Base-by-base conservation (phyloP, 179 eudicot genomes). In the Spinacia oleracea region DNA sequence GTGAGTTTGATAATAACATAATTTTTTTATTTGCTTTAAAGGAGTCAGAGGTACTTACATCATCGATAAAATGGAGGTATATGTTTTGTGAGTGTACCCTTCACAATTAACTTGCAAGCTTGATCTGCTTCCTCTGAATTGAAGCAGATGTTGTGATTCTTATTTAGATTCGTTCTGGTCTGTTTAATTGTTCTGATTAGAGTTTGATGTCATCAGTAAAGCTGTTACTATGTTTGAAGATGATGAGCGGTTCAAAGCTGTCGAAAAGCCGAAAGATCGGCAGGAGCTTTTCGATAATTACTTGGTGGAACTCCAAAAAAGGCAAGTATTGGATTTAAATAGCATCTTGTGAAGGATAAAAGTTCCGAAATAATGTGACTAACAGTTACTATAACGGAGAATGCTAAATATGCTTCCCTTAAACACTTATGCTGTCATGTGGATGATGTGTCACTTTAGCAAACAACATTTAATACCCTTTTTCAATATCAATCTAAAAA, bases 191-290 rank as follows among this genome's bases (percentile, higher is more conserved):
- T 70, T 80, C 75, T 85, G 56, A 80, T 76, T 65, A 46, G 67
- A 25, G 68, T 76, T 64, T 80, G 76, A 29, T 81, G 45, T 79
- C 63, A 58, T 66, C 94, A 96, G 99, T 89, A 92, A 96, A 90
- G 99, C 98, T 40, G 82, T 89, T 64, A 83, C 87, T 53, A 84
- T 92, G 80, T 96, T 96, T 88, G 99, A 92, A 81, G 96, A 90
- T 64, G 99, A 96, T 90, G 95, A 90, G 56, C 89, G 98, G 75
- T 93, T 92, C 79, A 92, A 96, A 85, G 96, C 98, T 78, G 92
- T 96, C 48, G 99, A 93, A 68, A 88, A 89, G 79, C 83, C 87
- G 75, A 83, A 90, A 73, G 98, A 96, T 43, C 96, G 98, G 70
- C 98, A 96, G 83, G 99, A 96, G 84, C 92, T 96, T 75, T 96